Base-by-base conservation (phyloP, 768 basidiomycete genomes). In the Solioccasus polychromus region DNA sequence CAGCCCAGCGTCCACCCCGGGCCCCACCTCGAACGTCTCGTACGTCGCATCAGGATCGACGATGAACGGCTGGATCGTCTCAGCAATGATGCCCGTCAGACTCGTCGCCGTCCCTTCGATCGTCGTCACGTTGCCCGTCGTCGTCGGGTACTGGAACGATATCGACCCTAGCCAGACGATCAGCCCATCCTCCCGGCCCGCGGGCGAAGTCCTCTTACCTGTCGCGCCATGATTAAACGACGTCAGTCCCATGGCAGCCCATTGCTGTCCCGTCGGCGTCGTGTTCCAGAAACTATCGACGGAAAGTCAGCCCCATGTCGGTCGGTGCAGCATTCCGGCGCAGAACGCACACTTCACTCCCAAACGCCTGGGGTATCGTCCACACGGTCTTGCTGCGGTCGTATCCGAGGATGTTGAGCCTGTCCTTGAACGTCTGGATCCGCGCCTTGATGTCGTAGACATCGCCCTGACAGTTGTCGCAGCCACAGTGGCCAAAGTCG, bases 301-400 rank as follows among this genome's bases (percentile, higher is more conserved):
- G 32, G 2, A 5, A 3, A n/a, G n/a, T n/a, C n/a, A n/a, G n/a
- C n/a, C n/a, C n/a, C n/a, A n/a, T n/a, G n/a, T n/a, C n/a, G n/a
- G n/a, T n/a, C n/a, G n/a, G n/a, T n/a, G n/a, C n/a, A n/a, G n/a
- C n/a, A n/a, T n/a, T n/a, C n/a, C n/a, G n/a, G n/a, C n/a, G n/a
- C n/a, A n/a, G n/a, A 4, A 55, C 64, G 47, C 22, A 72, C 69
- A 55, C 55, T n/a, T 55, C 63, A 45, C 73, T 74, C n/a, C 85
- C 85, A 55, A 90, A 83, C 0, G 78, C 86, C 61, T 91, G 88
- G 7, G 88, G 85, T 0, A 84, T 84, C 3, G 80, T 78, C 89
- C 88, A 92, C 0, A 88, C 74, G 3, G 81, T 74, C 58, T 85
- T 83, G 8, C 73, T 76, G 9, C 78, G 68, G 49, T 80, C 79